A percentile compares a stretch with the other conserved stretches of the same genome.
Conservation (phyloP, 2,329 filamentous ascomycete species). For the Domatiomyces catenatus region DNA sequence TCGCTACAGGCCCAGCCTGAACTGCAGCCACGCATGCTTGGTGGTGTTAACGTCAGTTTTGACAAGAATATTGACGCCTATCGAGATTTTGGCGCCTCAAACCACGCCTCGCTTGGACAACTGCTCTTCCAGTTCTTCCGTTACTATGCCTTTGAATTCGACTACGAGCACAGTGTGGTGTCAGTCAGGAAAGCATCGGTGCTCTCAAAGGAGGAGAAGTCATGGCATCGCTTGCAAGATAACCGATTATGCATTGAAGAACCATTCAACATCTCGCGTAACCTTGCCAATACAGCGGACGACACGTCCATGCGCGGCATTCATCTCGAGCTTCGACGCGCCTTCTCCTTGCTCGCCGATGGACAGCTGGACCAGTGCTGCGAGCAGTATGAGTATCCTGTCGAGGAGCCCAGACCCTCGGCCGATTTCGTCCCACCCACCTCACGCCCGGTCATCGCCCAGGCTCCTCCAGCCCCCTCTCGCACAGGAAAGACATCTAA, state of each 20-base stretch:
- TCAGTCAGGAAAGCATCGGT: slow-evolving; percentile 72
- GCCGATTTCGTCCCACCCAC: slow-evolving; percentile 29
- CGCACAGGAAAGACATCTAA: slow-evolving; percentile 35
- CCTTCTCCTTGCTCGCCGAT: slow-evolving; percentile 66
- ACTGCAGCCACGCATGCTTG: slow-evolving; percentile 43
- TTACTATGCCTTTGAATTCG: slow-evolving; percentile 83
- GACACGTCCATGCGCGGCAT: slow-evolving; percentile 86
- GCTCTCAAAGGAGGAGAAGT: slow-evolving; percentile 69
- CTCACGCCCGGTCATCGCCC: slow-evolving; percentile 38
- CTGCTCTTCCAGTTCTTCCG: slow-evolving; percentile 93
- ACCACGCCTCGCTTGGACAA: slow-evolving; percentile 67
- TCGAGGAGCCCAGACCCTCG: slow-evolving; percentile 31
- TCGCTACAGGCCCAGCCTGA: slow-evolving; percentile 62
- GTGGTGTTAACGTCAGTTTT: slow-evolving; percentile 60
- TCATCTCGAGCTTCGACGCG: slow-evolving; percentile 74
- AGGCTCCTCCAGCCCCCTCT: slow-evolving; percentile 25
- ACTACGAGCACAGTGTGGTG: slow-evolving; percentile 70
- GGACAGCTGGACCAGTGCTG: slow-evolving; percentile 71
- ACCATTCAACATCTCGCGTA: slow-evolving; percentile 78
- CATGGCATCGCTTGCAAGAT: slow-evolving; percentile 65
- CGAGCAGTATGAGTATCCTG: slow-evolving; percentile 75
- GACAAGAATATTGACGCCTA: slow-evolving; percentile 71
- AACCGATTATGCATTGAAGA: slow-evolving; percentile 90
- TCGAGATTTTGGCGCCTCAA: slow-evolving; percentile 57
- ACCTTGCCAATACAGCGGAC: slow-evolving; percentile 90